Evolutionary conservation across 2,329 filamentous ascomycete genomes (phyloP).

Genomic region (Neoarthrinium moseri): DNA sequence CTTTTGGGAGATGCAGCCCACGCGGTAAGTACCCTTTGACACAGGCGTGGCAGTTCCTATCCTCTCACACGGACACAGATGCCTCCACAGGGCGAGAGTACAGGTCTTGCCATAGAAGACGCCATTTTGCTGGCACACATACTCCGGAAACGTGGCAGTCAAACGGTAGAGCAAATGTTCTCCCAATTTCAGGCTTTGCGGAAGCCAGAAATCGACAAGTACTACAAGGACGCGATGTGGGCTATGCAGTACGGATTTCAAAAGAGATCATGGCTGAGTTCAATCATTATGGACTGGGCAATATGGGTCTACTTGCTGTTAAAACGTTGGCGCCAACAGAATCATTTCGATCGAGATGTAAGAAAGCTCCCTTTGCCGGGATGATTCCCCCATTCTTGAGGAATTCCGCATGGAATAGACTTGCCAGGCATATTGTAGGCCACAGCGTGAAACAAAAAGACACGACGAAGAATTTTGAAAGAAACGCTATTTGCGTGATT

Average conservation of each 20-base stretch:
- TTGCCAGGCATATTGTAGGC: too few relatives aligned
- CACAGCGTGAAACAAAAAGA: too few relatives aligned
- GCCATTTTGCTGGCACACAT: neutral
- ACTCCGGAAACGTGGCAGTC: neutral
- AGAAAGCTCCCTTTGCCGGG: neutral
- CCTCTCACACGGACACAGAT: neutral
- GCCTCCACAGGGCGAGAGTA: neutral
- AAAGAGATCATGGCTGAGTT: neutral
- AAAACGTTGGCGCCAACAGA: neutral
- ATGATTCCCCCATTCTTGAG: too few relatives aligned
- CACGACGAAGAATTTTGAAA: too few relatives aligned
- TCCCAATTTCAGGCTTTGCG: neutral
- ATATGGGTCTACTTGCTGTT: neutral
- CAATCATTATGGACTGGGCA: neutral
- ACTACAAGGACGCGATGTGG: neutral
- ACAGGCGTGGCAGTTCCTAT: neutral
- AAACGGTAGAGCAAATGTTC: neutral
- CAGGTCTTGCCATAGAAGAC: conserved; percentile 1
- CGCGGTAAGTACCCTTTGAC: conserved; percentile 12
- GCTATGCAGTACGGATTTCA: neutral
- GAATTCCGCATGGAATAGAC: too few relatives aligned
- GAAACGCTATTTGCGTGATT: too few relatives aligned
- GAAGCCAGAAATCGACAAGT: neutral
- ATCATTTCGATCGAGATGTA: neutral
- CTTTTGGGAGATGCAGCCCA: conserved; percentile 17